Evolutionary conservation across 345 rosid genomes (phyloP).

Genomic region (Lepidium africanum): DNA sequence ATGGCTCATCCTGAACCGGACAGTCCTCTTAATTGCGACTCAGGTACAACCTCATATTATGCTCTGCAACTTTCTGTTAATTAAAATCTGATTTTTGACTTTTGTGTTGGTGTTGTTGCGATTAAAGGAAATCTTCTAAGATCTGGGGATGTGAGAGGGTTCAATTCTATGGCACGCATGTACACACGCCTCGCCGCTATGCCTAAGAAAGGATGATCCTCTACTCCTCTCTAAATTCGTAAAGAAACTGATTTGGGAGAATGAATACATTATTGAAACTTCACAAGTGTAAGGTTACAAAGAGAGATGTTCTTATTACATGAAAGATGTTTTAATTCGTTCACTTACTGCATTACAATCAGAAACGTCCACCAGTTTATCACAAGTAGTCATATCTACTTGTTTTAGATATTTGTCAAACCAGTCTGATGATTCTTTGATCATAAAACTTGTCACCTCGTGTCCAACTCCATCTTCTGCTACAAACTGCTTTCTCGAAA

Average conservation of each 20-base stretch:
- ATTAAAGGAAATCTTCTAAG: slow-evolving; percentile 77
- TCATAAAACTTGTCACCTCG: slow-evolving; percentile 59
- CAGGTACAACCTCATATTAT: slow-evolving; percentile 39
- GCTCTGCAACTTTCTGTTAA: not conserved
- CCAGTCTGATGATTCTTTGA: slow-evolving; percentile 72
- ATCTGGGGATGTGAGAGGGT: slow-evolving; percentile 87
- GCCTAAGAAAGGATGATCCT: slow-evolving; percentile 80
- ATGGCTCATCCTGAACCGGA: slow-evolving; percentile 99
- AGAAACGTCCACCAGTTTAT: not conserved
- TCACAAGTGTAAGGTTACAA: slow-evolving; percentile 14
- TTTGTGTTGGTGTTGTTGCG: not conserved
- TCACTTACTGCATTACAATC: not conserved
- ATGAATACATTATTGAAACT: not conserved
- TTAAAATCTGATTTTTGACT: not conserved
- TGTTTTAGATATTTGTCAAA: slow-evolving; percentile 54
- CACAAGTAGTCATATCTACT: not conserved
- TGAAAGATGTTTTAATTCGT: not conserved
- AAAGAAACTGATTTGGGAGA: slow-evolving; percentile 2
- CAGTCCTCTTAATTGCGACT: slow-evolving; percentile 96
- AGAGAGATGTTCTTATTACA: not conserved
- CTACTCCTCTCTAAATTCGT: not conserved
- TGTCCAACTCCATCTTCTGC: slow-evolving; percentile 70
- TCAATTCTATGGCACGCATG: slow-evolving; percentile 96
- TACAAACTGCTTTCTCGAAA: slow-evolving; percentile 35
- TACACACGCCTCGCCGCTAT: slow-evolving; percentile 60